Percentiles rank a stretch among this genome's conserved stretches.
Conservation (phyloP, 1,284 basidiomycete genomes). For the Mycena citricolor region DNA sequence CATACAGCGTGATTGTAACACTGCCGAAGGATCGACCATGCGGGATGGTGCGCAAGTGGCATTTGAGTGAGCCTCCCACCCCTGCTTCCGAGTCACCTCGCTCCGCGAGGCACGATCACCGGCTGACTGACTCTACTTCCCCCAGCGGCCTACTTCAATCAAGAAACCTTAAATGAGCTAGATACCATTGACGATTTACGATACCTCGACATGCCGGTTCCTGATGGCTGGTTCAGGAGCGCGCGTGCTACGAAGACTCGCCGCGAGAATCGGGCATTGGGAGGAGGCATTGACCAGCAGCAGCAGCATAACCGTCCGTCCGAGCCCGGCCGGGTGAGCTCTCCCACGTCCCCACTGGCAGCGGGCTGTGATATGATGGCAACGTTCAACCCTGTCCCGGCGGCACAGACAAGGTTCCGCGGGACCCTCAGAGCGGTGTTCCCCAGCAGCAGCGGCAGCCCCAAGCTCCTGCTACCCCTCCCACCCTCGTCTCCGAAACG, state of each 20-base stretch:
- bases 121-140: conserved; percentile 10
- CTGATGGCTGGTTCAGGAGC: conserved; percentile 74
- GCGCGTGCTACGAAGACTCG: conserved; percentile 48
- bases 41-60: conserved; percentile 73
- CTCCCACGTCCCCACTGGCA: conserved; percentile 18
- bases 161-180: conserved; percentile 65
- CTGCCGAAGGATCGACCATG: conserved; percentile 64
- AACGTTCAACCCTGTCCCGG: conserved; percentile 15
- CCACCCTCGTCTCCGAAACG: conserved; percentile 26
- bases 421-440: conserved; percentile 17
- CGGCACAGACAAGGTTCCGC: conserved; percentile 23
- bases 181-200: conserved; percentile 57
- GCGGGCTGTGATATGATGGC: conserved; percentile 7
- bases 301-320: conserved; percentile 8
- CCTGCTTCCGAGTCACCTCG: no score
- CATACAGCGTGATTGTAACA: conserved; percentile 77
- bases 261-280: conserved; percentile 23
- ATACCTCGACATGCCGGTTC: conserved; percentile 62
- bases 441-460: conserved; percentile 7
- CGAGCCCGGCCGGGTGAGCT: conserved; percentile 13
- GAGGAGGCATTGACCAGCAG: no score
- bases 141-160: conserved; percentile 82
- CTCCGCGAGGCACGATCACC: conserved; percentile 1
- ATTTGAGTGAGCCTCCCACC: conserved; percentile 72
- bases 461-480: conserved; percentile 24